Evolutionary conservation across 2,329 filamentous ascomycete genomes (phyloP), one percentile per base, ranked within the genome.

Genomic region (Zymoseptoria passerinii): DNA sequence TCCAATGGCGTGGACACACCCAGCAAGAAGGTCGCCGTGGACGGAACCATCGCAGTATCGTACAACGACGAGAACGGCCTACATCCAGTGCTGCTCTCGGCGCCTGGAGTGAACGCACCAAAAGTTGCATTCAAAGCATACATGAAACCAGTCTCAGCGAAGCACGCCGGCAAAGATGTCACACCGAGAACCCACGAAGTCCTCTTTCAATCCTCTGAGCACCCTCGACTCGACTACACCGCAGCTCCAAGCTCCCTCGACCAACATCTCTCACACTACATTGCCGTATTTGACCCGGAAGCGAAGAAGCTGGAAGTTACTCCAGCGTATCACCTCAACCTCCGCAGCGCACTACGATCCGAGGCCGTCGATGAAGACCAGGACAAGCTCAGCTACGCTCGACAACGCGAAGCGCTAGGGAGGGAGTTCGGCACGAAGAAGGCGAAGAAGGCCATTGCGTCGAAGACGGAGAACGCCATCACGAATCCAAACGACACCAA

Each of bases 401-500:
- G 86, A 28, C 81, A 82, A 69, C 83, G 83, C 65, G 86, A 84
- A 66, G 83, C 86, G 1, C 83, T 95, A 10, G 88, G 88, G 48
- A 81, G 88, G 66, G 84, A 87, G 29, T 95, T 95, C 68, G 90
- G 90, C 71, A 92, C 89, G 27, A 91, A 89, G 77, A 92, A 92
- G 75, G 87, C 89, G 20, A 88, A 86, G 78, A 92, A 92, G 75
- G 87, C 84, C 1, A 84, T 94, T 65, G 79, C 81, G 28, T 82
- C 85, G 57, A 79, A 82, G 63, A 84, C 84, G 2, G 80, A 88
- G 66, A 91, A 92, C 68, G 87, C 87, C 18, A 90, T 92, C 65
- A 75, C 68, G 40, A 61, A 64, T 28, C 59, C 56, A 48, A 66
- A 71, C 72, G 67, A 74, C 56, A 72, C 77, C n/a, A 74, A 75